Evolutionary conservation across 2,329 filamentous ascomycete genomes (phyloP).

Genomic region (Chalaropsis thielavioides): DNA sequence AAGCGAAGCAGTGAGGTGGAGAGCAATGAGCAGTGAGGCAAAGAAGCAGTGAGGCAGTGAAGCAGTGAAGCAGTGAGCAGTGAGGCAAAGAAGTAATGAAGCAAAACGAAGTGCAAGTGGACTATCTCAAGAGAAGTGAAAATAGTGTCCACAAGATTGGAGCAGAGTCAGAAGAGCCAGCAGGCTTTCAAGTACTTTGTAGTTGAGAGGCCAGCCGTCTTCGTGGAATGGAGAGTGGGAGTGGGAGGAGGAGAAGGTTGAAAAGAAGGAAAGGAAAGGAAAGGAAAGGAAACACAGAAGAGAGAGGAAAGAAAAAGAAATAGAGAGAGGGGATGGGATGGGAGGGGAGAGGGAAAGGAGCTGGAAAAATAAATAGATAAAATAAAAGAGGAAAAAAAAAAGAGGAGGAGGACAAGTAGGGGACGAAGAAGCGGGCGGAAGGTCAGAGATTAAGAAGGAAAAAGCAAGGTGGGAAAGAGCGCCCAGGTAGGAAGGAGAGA

Average conservation of each 20-base stretch:
- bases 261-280: background rate
- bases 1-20: background rate
- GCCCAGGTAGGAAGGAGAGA: background rate
- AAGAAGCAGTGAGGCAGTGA: background rate
- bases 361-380: slow-evolving; percentile 25
- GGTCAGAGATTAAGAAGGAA: slow-evolving; percentile 9
- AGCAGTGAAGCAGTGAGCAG: background rate
- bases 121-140: slow-evolving; percentile 7
- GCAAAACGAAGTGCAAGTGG: background rate
- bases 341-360: background rate
- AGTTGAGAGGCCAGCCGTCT: slow-evolving; percentile 16
- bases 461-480: background rate
- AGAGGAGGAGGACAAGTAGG: background rate
- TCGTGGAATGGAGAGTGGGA: background rate
- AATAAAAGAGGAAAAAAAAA: slow-evolving; percentile 18
- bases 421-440: slow-evolving; percentile 3
- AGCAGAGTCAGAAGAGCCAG: slow-evolving; percentile 9
- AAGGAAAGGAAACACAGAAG: slow-evolving; percentile 7
- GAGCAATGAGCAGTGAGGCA: background rate
- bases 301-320: slow-evolving; percentile 14
- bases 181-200: slow-evolving; percentile 14
- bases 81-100: background rate
- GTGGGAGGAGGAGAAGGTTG: slow-evolving; percentile 1
- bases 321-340: background rate
- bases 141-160: background rate